These are phyloP conservation scores for Cystoisospora suis DNA, from an alignment of 169 alveolate genomes.

Conservation along the genomic window DNA sequence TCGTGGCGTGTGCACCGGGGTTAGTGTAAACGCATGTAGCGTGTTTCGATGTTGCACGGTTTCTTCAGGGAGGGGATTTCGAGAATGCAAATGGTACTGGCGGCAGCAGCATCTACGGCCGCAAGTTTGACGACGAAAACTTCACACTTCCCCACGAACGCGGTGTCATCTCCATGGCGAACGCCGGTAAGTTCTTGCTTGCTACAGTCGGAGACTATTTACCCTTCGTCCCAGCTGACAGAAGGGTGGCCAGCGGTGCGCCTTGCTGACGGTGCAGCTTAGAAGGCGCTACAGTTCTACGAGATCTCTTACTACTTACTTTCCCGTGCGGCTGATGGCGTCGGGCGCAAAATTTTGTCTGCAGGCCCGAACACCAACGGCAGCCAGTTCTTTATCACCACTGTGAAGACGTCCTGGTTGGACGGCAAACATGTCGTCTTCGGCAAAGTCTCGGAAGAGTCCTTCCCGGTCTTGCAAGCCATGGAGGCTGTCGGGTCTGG, in stretches of 20 bases:
- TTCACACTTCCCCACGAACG: conserved; percentile 89
- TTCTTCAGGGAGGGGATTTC: conserved; percentile 93
- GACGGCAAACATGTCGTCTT: conserved; percentile 97
- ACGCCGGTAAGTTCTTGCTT: conserved; percentile 94
- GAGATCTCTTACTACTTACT: too few relatives aligned
- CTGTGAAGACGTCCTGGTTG: conserved; percentile 95
- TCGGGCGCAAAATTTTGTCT: conserved; percentile 47
- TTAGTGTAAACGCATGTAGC: neutral
- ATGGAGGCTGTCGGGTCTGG: conserved; percentile 87
- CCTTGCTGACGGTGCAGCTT: too few relatives aligned
- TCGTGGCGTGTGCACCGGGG: neutral
- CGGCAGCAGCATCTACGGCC: conserved; percentile 89
- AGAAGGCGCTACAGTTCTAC: too few relatives aligned
- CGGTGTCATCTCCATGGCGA: conserved; percentile 95
- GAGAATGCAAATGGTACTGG: conserved; percentile 88
- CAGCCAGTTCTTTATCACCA: conserved; percentile 96
- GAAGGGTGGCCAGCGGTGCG: too few relatives aligned
- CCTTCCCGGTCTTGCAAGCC: conserved; percentile 90
- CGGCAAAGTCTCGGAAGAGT: conserved; percentile 92
- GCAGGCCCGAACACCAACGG: conserved; percentile 99
- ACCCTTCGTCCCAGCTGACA: too few relatives aligned
- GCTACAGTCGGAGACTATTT: too few relatives aligned
- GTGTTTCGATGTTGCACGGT: neutral
- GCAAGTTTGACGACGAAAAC: conserved; percentile 93
- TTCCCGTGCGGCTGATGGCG: too few relatives aligned